Base-by-base conservation (phyloP, 305 asterid genomes). In the Fraxinus sp. region DNA sequence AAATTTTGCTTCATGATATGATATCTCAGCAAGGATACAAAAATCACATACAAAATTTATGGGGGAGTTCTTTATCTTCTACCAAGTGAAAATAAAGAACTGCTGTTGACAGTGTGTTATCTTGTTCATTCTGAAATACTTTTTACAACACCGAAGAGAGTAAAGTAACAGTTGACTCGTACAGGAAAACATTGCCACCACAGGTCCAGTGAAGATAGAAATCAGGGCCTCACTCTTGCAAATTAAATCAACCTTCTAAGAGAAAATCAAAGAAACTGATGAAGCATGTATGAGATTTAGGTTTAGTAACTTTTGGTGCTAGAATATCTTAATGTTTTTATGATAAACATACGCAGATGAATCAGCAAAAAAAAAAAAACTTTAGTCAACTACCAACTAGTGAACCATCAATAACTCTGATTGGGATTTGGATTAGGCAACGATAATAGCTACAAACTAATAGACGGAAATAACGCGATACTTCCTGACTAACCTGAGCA, bases 401-500 rank as follows among this genome's bases (percentile, higher is more conserved):
- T 35, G 14, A 72, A 35, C 43, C 77, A 33, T 18, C 77, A 73
- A 35, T 73, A 35, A 35, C 41, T 73, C 77, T 18, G 28, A 36
- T 73, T 73, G 77, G 52, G 77, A 16, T 35, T 35, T 70, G 41
- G 74, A 30, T 30, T 68, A 30, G 36, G 10, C 39, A 70, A 16
- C 16, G 41, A 78, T 77, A 26, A 71, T 41, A 88, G 77, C 85
- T 7, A 83, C 77, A 52, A 81, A 71, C 83, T 72, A 75, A 82
- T 37, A 59, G 66, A 78, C 77, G 86, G 41, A 79, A 84, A 84
- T 37, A 84, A 39, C 66, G 73, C 39, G 52, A 37, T 49, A 49
- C 78, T 36, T 72, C 73, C 68, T 35, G 62, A 74, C 91, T 70
- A 83, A 96, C 99, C 98, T 97, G 98, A 83, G 90, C 92, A 88